Conservation (phyloP, 1,284 basidiomycete species). For the Pseudozyma sp. region DNA sequence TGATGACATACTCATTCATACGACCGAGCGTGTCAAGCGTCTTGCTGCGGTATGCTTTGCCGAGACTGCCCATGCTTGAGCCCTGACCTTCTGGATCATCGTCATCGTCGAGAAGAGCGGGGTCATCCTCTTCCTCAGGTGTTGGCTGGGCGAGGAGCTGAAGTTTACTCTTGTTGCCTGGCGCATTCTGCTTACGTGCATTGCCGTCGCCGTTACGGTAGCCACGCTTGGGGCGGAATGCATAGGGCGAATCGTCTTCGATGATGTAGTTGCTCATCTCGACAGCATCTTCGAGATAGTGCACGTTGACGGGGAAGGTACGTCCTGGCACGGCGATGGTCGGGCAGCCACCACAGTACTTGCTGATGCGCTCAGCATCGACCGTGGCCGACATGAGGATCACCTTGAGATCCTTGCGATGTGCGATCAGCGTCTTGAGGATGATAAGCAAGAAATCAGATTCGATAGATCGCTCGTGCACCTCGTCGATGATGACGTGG, state of each 20-base stretch:
- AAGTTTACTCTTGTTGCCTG: constrained; percentile 74
- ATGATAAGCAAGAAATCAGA: constrained; percentile 97
- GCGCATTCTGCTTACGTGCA: constrained; percentile 50
- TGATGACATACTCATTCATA: constrained; percentile 86
- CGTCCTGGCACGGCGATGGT: constrained; percentile 84
- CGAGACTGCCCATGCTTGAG: constrained; percentile 69
- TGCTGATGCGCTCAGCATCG: constrained; percentile 90
- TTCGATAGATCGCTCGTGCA: constrained; percentile 94
- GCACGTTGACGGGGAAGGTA: constrained; percentile 93
- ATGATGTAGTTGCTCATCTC: constrained; percentile 88
- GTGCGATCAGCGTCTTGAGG: constrained; percentile 84
- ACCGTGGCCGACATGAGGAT: constrained; percentile 98
- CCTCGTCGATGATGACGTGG: constrained; percentile 89
- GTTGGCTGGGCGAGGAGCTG: constrained; percentile 71
- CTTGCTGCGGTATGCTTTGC: constrained; percentile 76
- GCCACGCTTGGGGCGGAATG: constrained; percentile 69
- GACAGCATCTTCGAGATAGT: constrained; percentile 92
- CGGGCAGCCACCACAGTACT: constrained; percentile 90
- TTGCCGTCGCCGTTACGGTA: constrained; percentile 31
- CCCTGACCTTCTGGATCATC: constrained; percentile 72
- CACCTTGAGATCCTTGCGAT: constrained; percentile 86
- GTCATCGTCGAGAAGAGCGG: constrained; percentile 80
- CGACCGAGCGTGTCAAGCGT: constrained; percentile 86
- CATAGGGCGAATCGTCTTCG: constrained; percentile 81
- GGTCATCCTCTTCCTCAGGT: constrained; percentile 78